These are phyloP conservation scores for Didymosphaeria variabile DNA, from an alignment of 2,329 filamentous ascomycete genomes.

Conservation along the genomic window DNA sequence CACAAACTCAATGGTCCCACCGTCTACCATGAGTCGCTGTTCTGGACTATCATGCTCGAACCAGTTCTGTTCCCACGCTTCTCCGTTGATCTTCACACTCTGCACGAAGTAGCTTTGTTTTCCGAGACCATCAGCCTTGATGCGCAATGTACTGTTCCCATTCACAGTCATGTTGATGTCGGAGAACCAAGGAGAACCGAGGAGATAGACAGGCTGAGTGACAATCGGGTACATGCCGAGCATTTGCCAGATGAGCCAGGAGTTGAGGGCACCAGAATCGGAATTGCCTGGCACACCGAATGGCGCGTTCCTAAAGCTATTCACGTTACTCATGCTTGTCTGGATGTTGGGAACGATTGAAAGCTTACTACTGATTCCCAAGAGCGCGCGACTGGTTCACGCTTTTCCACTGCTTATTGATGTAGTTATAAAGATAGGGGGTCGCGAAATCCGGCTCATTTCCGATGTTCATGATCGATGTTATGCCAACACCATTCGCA, in stretches of 20 bases:
- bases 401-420: conserved; percentile 51
- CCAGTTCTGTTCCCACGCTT: conserved; percentile 70
- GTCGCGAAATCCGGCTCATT: conserved; percentile 74
- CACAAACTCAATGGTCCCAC: conserved; percentile 60
- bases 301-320: conserved; percentile 31
- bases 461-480: conserved; percentile 61
- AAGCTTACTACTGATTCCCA: conserved; percentile 42
- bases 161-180: conserved; percentile 67
- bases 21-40: conserved; percentile 47
- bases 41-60: conserved; percentile 69
- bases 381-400: conserved; percentile 42
- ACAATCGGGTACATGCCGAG: conserved; percentile 63
- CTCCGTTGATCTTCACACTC: conserved; percentile 70
- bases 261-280: conserved; percentile 56
- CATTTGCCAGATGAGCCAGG: conserved; percentile 60
- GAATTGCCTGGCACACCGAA: conserved; percentile 54
- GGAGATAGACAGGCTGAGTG: conserved; percentile 71
- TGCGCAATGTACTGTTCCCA: conserved; percentile 59
- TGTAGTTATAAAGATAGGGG: conserved; percentile 62
- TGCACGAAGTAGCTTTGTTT: conserved; percentile 68
- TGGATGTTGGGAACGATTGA: not conserved
- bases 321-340: conserved; percentile 8
- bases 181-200: conserved; percentile 56
- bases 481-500: conserved; percentile 48
- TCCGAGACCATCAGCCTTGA: conserved; percentile 62